These are phyloP conservation scores for Batrachochytrium dendrobatidis DNA, from an alignment of 371 early-diverging fungal species.

Conservation along the genomic window DNA sequence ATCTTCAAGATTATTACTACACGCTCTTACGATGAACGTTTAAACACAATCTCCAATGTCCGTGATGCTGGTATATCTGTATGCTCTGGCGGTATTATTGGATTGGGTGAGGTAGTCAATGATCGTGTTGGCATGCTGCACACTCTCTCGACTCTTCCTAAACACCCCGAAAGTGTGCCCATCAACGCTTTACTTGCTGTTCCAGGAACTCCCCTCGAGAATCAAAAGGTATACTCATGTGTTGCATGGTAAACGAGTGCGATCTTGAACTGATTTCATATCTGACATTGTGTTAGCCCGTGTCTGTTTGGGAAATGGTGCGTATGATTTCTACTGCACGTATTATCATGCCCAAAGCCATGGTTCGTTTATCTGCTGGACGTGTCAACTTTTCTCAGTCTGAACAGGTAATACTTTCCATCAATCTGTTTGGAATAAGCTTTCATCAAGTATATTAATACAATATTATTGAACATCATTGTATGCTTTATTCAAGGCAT, in stretches of 20 bases:
- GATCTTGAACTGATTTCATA: background rate
- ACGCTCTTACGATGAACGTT: constrained; percentile 72
- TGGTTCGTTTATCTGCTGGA: constrained; percentile 74
- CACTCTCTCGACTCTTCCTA: constrained; percentile 64
- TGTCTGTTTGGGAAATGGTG: constrained; percentile 78
- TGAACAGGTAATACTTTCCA: constrained; percentile 43
- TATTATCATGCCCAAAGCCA: constrained; percentile 76
- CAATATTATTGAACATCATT: too few species aligned
- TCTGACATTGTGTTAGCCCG: constrained; percentile 43
- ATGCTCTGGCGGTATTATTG: constrained; percentile 87
- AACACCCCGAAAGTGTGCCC: constrained; percentile 80
- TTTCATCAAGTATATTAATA: too few species aligned
- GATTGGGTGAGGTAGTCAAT: constrained; percentile 66
- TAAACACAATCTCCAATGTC: constrained; percentile 67
- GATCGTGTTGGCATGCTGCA: constrained; percentile 76
- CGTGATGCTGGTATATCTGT: constrained; percentile 78
- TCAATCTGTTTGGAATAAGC: too few species aligned
- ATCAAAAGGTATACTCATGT: constrained; percentile 52
- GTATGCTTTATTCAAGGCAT: too few species aligned
- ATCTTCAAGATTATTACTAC: constrained; percentile 58
- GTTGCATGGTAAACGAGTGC: constrained; percentile 1
- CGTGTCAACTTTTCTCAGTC: constrained; percentile 67
- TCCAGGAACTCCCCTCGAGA: constrained; percentile 71
- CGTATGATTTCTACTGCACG: constrained; percentile 82
- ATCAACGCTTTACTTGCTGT: constrained; percentile 80